These are phyloP conservation scores for Harringtonia aguacate DNA, from an alignment of 2,329 filamentous ascomycete species.

Conservation along the genomic window DNA sequence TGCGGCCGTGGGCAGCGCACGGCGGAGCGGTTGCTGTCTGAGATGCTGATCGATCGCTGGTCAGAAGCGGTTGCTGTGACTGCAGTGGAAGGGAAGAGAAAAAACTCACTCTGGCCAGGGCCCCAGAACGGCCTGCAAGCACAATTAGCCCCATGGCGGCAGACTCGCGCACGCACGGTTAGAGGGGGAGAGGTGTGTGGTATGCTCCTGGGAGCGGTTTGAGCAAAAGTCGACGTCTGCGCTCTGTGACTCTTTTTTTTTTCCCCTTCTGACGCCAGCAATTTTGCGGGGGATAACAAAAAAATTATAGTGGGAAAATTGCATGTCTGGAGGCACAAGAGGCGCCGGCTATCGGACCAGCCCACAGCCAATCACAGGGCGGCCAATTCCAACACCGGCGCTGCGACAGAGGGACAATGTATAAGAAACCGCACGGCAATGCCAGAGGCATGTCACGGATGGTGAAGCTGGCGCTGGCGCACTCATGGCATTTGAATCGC, in stretches of 20 bases:
- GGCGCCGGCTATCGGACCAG: slow-evolving; percentile 10
- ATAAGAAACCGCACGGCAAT: too few relatives aligned
- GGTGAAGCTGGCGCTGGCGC: too few relatives aligned
- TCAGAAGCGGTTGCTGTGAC: neutral
- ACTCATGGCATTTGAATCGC: too few relatives aligned
- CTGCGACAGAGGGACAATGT: neutral
- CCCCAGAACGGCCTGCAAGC: slow-evolving; percentile 36
- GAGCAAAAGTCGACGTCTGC: too few relatives aligned
- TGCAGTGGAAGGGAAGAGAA: too few relatives aligned
- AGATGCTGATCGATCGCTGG: slow-evolving; percentile 23
- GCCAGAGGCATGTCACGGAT: too few relatives aligned
- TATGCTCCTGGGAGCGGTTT: neutral
- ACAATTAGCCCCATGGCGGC: slow-evolving; percentile 38
- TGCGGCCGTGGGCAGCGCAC: slow-evolving; percentile 16
- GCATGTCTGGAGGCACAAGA: neutral
- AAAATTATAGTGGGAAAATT: slow-evolving; percentile 4
- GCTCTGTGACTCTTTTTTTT: neutral
- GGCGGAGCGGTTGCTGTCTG: slow-evolving; percentile 21
- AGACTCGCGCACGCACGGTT: slow-evolving; percentile 6
- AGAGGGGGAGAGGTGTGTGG: neutral
- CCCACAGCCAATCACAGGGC: slow-evolving; percentile 10
- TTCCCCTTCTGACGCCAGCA: neutral
- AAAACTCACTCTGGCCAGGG: slow-evolving; percentile 33
- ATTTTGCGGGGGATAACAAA: slow-evolving; percentile 3
- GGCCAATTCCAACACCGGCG: slow-evolving; percentile 7